Base-by-base conservation (phyloP, 257 asterid genomes). In the Primulina tabacum region DNA sequence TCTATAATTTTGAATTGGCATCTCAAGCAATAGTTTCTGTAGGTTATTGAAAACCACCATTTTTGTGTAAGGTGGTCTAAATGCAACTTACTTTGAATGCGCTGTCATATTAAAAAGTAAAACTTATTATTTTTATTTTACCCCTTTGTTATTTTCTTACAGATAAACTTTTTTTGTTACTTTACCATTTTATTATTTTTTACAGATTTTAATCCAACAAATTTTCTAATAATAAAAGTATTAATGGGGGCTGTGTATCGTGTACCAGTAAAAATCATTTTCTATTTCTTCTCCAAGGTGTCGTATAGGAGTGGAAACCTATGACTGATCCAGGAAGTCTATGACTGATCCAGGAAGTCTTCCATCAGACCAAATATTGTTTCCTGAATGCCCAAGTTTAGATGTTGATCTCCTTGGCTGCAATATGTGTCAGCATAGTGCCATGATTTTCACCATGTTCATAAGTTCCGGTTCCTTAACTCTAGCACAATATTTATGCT, bases 1-100 rank as follows among this genome's bases (percentile, higher is more conserved):
- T 62, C 50, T 35, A 20, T 73, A 26, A 29, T 62, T 67, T 69
- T 29, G 11, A 32, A 26, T 66, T 62, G 64, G 59, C 70, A 67
- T 68, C 70, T 68, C 60, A 60, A 18, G 75, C 55, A 66, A 47
- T 68, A 5, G 62, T 75, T 64, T 63, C 26, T 33, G 7, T 32
- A 18, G 62, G 33, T 64, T 57, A 32, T 72, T 59, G 2, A 71
- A 30, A 43, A 71, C 47, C 55, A 3, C 21, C 57, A 16, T 50
- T 50, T 50, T 50, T 50, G 57, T 50, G 20, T 50, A 50, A 50
- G 7, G 57, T 3, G 8, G 20, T 50, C 20, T 43, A 50, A 50
- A 50, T 16, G 57, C 57, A 50, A 50, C 57, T 5, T 2, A 43
- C 53, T 16, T 8, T 34, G 65, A 29, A 50, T 43, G 64, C 60